Evolutionary conservation across 805 yeast species (phyloP).

Genomic region (Candida mattraensis): DNA sequence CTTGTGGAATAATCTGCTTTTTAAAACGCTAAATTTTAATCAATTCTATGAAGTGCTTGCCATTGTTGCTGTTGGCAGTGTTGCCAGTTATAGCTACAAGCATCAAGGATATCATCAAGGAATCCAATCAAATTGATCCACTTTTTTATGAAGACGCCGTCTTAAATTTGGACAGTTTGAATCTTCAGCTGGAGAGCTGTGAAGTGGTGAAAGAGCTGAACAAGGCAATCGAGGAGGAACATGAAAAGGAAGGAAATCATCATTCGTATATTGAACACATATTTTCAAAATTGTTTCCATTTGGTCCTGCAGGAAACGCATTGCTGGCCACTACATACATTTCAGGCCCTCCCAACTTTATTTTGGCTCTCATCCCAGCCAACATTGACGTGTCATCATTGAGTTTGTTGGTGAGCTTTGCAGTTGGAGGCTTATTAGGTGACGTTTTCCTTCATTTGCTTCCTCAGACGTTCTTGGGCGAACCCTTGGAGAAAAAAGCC

Average conservation of each 20-base stretch:
- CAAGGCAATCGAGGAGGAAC: slow-evolving; percentile 8
- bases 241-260: slow-evolving; percentile 10
- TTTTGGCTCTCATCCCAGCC: slow-evolving; percentile 57
- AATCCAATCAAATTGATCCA: slow-evolving; percentile 1
- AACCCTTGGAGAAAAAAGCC: slow-evolving; percentile 41
- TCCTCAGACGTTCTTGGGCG: slow-evolving; percentile 66
- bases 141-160: slow-evolving; percentile 41
- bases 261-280: slow-evolving; percentile 36
- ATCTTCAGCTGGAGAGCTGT: slow-evolving; percentile 34
- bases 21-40: no score
- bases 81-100: not conserved
- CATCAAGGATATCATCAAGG: not conserved
- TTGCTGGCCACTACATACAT: slow-evolving; percentile 62
- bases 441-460: slow-evolving; percentile 71
- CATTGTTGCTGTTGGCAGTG: no score
- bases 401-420: slow-evolving; percentile 63
- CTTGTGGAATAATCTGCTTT: no score
- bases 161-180: slow-evolving; percentile 39
- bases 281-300: slow-evolving; percentile 46
- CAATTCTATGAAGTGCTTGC: no score
- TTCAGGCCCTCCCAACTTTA: slow-evolving; percentile 62
- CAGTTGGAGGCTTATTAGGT: slow-evolving; percentile 74
- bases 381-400: slow-evolving; percentile 50
- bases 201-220: slow-evolving; percentile 42
- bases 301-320: slow-evolving; percentile 62